Conservation (phyloP, 2,329 filamentous ascomycete genomes). For the Fusarium sp. region DNA sequence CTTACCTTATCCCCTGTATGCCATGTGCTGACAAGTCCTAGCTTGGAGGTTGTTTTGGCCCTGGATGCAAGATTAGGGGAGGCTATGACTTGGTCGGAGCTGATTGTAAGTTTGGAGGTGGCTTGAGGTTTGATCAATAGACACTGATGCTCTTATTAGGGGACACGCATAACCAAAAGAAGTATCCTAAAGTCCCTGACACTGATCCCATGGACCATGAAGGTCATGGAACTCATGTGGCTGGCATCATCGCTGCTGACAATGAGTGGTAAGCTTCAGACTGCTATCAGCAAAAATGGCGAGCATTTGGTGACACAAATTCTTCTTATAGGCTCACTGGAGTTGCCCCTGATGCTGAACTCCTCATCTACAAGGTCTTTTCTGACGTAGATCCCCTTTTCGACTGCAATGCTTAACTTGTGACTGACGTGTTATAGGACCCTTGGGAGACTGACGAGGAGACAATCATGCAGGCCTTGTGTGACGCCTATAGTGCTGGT, state of each 20-base stretch:
- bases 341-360: constrained; percentile 58
- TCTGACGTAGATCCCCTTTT: constrained; percentile 43
- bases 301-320: background rate
- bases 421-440: constrained; percentile 23
- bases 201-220: constrained; percentile 50
- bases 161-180: constrained; percentile 46
- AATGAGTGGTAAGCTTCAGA: constrained; percentile 45
- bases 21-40: constrained; percentile 23
- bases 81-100: constrained; percentile 54
- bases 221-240: constrained; percentile 56
- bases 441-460: constrained; percentile 49
- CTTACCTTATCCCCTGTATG: background rate
- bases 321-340: constrained; percentile 52
- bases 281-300: background rate
- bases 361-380: constrained; percentile 59
- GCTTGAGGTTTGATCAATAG: background rate
- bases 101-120: constrained; percentile 40
- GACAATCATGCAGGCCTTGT: constrained; percentile 51
- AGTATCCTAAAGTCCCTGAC: constrained; percentile 49
- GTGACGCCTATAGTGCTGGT: constrained; percentile 51
- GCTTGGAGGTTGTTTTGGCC: constrained; percentile 55
- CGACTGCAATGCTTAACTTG: background rate
- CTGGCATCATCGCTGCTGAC: constrained; percentile 62
- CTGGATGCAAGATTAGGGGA: constrained; percentile 52
- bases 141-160: constrained; percentile 39